Evolutionary conservation across 371 early-diverging fungal species (phyloP).

Genomic region (Chytridium lagenaria): DNA sequence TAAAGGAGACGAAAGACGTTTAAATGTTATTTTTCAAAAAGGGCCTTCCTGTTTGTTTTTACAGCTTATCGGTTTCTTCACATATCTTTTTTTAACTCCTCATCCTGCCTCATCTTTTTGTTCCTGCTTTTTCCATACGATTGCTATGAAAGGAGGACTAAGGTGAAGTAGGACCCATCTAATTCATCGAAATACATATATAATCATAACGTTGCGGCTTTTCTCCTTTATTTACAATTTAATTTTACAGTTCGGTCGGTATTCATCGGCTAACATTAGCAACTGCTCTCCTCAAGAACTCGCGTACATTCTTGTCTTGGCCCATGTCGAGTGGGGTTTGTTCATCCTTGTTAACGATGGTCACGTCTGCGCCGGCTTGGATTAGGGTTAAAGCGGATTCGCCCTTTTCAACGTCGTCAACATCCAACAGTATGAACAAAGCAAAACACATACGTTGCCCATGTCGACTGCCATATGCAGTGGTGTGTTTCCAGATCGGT

Average conservation of each 20-base stretch:
- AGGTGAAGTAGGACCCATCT: no score
- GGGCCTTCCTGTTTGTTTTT: no score
- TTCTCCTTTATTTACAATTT: no score
- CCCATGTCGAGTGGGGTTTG: slow-evolving; percentile 5
- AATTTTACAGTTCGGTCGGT: no score
- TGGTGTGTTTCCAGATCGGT: slow-evolving; percentile 10
- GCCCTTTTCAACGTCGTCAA: background rate
- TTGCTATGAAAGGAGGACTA: no score
- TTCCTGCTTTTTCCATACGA: background rate
- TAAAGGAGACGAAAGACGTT: no score
- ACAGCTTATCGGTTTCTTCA: no score
- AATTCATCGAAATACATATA: no score
- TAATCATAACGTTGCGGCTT: no score
- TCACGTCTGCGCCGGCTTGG: background rate
- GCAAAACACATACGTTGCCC: background rate
- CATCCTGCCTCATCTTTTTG: background rate
- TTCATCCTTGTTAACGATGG: background rate
- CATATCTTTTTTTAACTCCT: no score
- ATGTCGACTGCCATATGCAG: background rate
- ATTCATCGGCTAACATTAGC: background rate
- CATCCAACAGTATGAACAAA: background rate
- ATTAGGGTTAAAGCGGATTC: background rate
- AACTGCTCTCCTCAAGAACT: background rate
- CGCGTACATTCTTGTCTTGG: slow-evolving; percentile 4
- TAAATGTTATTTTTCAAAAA: no score